Base-by-base conservation (phyloP, 106 monocot genomes). In the Dendrobium chrysotoxum region DNA sequence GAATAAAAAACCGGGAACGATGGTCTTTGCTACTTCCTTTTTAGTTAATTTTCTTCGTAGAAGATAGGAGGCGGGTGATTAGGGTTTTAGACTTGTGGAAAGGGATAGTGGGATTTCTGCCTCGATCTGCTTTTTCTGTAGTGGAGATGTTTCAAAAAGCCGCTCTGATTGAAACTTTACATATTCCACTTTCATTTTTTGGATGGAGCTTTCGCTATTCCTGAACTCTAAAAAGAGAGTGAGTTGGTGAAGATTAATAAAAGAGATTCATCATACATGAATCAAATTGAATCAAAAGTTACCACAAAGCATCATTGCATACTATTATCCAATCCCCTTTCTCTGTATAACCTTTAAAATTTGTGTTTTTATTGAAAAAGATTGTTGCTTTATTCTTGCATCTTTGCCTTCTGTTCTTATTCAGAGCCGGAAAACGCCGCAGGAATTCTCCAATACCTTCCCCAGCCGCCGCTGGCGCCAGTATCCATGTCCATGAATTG, bases 161-260 rank as follows among this genome's bases (percentile, higher is more conserved):
- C n/a, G 20, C 16, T 75, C 11, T 75, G 20, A 30, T 41, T 41
- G 9, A 75, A 75, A 75, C 15, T 17, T 41, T 18, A 21, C 39
- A 40, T 41, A 4, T 75, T 26, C 50, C 15, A 50, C 74, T 75
- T 75, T 42, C 74, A 75, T 44, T 75, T 41, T 75, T n/a, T 75
- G 20, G 5, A 41, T 42, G n/a, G 7, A 41, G 74, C 41, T 75
- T 75, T 75, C 74, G 15, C 35, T 13, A 40, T 40, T 3, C 41
- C 74, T 15, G 31, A 40, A 21, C 16, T 17, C 20, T 23, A 61
- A 61, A 9, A 61, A 61, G 23, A 23, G 61, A 61, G 61, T 3
- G 61, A 23, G 61, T 61, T 20, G 4, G 13, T 50, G 3, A 50
- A 50, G 50, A 50, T 50, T 50, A 50, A 50, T 50, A 50, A 50